Evolutionary conservation across 2,329 filamentous ascomycete genomes (phyloP), one percentile per base, ranked within the genome.

Genomic region (Scortechinia acanthostroma): DNA sequence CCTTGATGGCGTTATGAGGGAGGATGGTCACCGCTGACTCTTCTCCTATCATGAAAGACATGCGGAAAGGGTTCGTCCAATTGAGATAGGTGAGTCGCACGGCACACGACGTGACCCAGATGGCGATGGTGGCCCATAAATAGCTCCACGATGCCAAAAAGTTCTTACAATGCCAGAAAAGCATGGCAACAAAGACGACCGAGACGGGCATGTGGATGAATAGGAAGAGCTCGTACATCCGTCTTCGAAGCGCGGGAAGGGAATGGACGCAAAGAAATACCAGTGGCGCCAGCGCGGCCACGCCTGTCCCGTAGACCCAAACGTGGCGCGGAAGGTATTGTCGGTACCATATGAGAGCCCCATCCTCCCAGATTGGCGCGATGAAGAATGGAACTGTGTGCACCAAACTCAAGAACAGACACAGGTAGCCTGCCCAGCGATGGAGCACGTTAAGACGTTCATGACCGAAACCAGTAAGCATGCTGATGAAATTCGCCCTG

Each of bases 141-240:
- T 96, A 97, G 56, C 79, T 73, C 91, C 91, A 96, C 0, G 91
- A 95, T 45, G 83, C 83, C 28, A 96, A 75, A 53, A 87, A 95
- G 63, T 96, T 95, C 63, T 91, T 86, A 55, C 88, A 93, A 62
- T 97, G 91, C 91, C 91, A 97, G 66, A 97, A 95, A 21, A 97
- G 73, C 59, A 95, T 76, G 1, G 76, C 91, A 4, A 96, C 69
- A 57, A 93, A 95, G 14, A 87, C 69, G 30, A 91, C 76, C 1
- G 88, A 84, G 6, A 89, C 84, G 0, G 91, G 90, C 0, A 91
- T 78, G 58, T 97, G 91, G 2, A 95, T 68, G 22, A 84, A 63
- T 16, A 91, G 80, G 57, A 97, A 97, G 1, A 89, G 63, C 60
- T 97, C 91, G 62, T 95, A 97, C 52, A 88, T 83, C 51, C 80